A percentile compares a stretch with the other conserved stretches of the same genome.
Conservation (phyloP, 73 alveolate species). For the Paramecium biaurelia region DNA sequence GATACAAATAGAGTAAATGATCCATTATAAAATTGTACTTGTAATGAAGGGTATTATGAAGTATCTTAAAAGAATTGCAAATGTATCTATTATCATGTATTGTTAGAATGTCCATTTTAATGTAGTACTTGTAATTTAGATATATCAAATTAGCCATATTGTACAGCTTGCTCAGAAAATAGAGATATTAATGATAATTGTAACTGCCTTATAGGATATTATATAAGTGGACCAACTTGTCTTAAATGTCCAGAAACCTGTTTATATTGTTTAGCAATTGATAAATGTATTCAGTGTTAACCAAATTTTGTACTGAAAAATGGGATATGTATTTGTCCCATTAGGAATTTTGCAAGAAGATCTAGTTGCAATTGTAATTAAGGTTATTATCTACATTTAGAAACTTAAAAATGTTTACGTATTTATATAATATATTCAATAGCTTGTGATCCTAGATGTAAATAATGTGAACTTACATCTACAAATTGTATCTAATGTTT, state of each 20-base stretch:
- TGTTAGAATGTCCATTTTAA: neutral
- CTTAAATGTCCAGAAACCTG: neutral
- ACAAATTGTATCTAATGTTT: neutral
- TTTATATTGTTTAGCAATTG: neutral
- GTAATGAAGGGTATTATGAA: neutral
- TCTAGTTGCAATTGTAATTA: neutral
- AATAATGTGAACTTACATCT: neutral
- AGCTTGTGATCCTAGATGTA: neutral
- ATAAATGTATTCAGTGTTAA: neutral
- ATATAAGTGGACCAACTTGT: neutral
- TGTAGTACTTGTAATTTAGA: neutral
- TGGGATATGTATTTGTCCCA: neutral
- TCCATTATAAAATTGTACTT: neutral
- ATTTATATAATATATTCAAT: neutral
- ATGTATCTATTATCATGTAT: neutral
- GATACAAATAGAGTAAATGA: neutral
- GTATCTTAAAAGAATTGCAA: neutral
- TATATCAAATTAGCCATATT: neutral
- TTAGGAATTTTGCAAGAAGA: neutral
- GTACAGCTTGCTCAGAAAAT: neutral
- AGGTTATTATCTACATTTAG: neutral
- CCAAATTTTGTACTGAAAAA: neutral
- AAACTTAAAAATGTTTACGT: neutral
- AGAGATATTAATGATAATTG: neutral
- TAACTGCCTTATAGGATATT: neutral